Evolutionary conservation across 257 asterid species (phyloP).

Genomic region (Solanum appendiculatum): DNA sequence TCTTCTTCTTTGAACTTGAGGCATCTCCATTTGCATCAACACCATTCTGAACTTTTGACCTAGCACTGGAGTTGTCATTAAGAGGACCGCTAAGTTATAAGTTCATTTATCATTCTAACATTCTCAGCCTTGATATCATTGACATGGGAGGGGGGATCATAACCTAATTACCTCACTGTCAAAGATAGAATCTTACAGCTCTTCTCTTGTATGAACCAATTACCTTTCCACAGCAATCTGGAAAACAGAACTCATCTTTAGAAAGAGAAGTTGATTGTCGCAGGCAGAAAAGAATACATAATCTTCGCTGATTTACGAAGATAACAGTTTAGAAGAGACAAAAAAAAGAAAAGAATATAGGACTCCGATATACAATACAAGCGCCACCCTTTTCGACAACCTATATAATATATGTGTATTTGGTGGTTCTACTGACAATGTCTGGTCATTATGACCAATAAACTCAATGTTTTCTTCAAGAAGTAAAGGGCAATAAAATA

Average conservation of each 20-base stretch:
- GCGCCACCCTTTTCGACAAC: background rate
- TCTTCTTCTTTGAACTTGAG: slow-evolving; percentile 45
- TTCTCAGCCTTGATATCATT: background rate
- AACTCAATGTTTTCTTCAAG: background rate
- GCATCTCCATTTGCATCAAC: slow-evolving; percentile 38
- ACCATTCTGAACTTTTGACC: slow-evolving; percentile 47
- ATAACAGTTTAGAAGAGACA: background rate
- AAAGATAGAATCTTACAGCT: slow-evolving; percentile 90
- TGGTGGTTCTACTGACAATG: background rate
- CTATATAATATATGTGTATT: background rate
- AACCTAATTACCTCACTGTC: slow-evolving; percentile 50
- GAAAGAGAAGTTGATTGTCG: background rate
- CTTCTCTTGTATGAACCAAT: slow-evolving; percentile 93
- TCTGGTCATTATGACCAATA: background rate
- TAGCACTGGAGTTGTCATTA: slow-evolving; percentile 45
- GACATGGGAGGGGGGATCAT: background rate
- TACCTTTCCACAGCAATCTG: slow-evolving; percentile 87
- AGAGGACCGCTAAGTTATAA: background rate
- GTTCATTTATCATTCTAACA: slow-evolving; percentile 5
- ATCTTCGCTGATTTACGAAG: background rate
- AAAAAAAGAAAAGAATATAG: background rate
- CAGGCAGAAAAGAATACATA: background rate
- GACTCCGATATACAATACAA: background rate
- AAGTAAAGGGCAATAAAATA: background rate
- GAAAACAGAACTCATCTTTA: slow-evolving; percentile 11